Percentiles rank a stretch among this genome's conserved stretches.
Evolutionary conservation across 805 yeast species (phyloP).

Genomic region (Yamadazyma philogaea): DNA sequence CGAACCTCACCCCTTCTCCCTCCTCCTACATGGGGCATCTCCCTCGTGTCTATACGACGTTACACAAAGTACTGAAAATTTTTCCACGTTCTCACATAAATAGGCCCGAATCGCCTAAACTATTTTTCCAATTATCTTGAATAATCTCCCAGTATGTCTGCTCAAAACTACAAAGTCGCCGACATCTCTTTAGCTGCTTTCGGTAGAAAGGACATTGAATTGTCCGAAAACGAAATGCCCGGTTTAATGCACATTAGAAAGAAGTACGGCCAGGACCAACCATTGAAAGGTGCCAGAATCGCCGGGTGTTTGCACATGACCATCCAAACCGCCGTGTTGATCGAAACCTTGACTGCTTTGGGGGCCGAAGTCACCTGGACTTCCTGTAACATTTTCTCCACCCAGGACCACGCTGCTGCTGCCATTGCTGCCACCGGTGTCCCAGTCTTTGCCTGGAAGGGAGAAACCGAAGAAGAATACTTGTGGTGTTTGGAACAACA

Average conservation of each 20-base stretch:
- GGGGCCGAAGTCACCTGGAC: constrained; percentile 99
- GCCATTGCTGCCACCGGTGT: constrained; percentile 99
- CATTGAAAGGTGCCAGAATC: constrained; percentile 96
- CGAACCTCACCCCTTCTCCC: too few species aligned
- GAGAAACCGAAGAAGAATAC: constrained; percentile 99
- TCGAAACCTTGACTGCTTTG: constrained; percentile 92
- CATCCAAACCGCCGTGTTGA: constrained; percentile 97
- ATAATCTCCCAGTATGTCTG: constrained; percentile 23
- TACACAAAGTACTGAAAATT: constrained; percentile 6
- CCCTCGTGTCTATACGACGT: constrained; percentile 9
- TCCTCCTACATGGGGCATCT: too few species aligned
- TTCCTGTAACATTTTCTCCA: constrained; percentile 98
- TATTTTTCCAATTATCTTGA: neutral
- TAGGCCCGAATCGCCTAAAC: neutral
- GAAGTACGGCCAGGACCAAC: constrained; percentile 88
- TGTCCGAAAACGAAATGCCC: constrained; percentile 99
- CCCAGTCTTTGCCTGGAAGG: constrained; percentile 99
- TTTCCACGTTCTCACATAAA: constrained; percentile 5
- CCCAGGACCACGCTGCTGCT: constrained; percentile 99
- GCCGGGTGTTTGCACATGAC: constrained; percentile 99
- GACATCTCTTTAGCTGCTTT: constrained; percentile 98
- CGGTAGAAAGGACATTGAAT: constrained; percentile 98
- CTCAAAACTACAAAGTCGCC: constrained; percentile 84
- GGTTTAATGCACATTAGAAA: constrained; percentile 97
- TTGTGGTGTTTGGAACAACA: constrained; percentile 99